These are phyloP conservation scores for Gryganskiella cystojenkinii DNA, from an alignment of 192 early-diverging fungal genomes.

Conservation along the genomic window DNA sequence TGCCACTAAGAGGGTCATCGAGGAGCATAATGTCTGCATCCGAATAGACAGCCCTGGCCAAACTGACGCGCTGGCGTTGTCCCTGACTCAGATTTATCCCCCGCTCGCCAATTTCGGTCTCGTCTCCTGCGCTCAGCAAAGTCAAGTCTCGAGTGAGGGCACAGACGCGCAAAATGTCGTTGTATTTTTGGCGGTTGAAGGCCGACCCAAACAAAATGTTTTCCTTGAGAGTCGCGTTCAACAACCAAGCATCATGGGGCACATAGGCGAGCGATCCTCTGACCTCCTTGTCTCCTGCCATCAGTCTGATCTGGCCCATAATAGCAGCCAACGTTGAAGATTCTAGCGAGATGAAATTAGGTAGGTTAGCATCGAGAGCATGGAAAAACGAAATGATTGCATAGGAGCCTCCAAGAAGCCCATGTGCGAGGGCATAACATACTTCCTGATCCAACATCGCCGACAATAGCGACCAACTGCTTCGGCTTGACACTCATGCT, in stretches of 20 bases:
- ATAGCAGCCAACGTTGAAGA: slow-evolving; percentile 74
- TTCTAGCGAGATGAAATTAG: slow-evolving; percentile 37
- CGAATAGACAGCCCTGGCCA: slow-evolving; percentile 74
- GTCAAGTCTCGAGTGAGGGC: slow-evolving; percentile 73
- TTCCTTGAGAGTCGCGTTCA: slow-evolving; percentile 77
- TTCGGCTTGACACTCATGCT: slow-evolving; percentile 61
- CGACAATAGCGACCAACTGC: slow-evolving; percentile 73
- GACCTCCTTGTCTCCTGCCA: slow-evolving; percentile 59
- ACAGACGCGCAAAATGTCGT: slow-evolving; percentile 68
- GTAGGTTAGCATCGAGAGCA: no score
- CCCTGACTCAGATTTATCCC: slow-evolving; percentile 81
- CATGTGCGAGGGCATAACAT: slow-evolving; percentile 2
- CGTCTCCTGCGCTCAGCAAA: slow-evolving; percentile 68
- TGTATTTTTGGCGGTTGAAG: slow-evolving; percentile 66
- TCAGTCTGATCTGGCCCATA: slow-evolving; percentile 71
- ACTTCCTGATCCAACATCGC: slow-evolving; percentile 72
- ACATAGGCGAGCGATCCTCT: slow-evolving; percentile 71
- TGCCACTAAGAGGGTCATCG: slow-evolving; percentile 73
- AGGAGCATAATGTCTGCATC: slow-evolving; percentile 74
- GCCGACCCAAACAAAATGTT: slow-evolving; percentile 84
- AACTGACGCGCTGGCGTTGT: slow-evolving; percentile 72
- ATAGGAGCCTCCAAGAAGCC: not conserved
- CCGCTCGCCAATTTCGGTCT: slow-evolving; percentile 76
- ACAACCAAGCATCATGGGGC: slow-evolving; percentile 76
- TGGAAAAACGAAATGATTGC: no score